Evolutionary conservation across 2,329 filamentous ascomycete species (phyloP).

Genomic region (Apiospora kogelbergensis): DNA sequence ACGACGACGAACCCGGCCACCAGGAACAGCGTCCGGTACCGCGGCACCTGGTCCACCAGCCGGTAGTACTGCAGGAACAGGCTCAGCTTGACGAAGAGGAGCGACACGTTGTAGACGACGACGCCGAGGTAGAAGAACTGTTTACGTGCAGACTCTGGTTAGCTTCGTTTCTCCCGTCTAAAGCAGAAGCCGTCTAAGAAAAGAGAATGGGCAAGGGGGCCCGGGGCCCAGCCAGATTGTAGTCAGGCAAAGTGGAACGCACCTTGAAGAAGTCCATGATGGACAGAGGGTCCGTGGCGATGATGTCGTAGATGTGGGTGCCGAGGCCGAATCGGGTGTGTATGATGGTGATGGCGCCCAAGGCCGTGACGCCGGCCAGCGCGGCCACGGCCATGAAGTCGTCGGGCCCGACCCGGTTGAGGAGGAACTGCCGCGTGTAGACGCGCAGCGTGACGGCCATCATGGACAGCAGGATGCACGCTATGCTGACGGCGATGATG

Average conservation of each 20-base stretch:
- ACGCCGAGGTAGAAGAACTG: constrained; percentile 20
- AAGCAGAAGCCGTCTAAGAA: too few relatives aligned
- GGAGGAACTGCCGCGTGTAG: constrained; percentile 7
- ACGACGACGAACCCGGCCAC: constrained; percentile 17
- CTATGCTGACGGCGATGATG: not conserved
- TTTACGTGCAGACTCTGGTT: not conserved
- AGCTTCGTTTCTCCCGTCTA: not conserved
- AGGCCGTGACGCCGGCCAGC: not conserved
- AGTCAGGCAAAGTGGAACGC: not conserved
- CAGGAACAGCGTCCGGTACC: constrained; percentile 19
- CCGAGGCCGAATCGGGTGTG: constrained; percentile 9
- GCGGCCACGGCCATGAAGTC: constrained; percentile 9
- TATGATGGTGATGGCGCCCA: not conserved
- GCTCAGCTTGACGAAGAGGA: constrained; percentile 22
- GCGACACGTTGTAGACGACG: constrained; percentile 20
- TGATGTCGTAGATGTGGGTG: constrained; percentile 6
- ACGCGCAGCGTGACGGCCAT: not conserved
- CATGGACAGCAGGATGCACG: constrained; percentile 2
- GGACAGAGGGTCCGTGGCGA: not conserved
- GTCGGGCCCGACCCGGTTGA: not conserved
- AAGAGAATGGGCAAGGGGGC: too few relatives aligned
- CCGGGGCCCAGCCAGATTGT: too few relatives aligned
- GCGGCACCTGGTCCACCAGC: constrained; percentile 20
- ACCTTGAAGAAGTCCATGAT: constrained; percentile 10
- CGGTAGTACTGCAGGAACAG: constrained; percentile 26